phyloP scores from a whole-genome alignment of 148 eudicot species.

The Fallopia convolvulus region DNA sequence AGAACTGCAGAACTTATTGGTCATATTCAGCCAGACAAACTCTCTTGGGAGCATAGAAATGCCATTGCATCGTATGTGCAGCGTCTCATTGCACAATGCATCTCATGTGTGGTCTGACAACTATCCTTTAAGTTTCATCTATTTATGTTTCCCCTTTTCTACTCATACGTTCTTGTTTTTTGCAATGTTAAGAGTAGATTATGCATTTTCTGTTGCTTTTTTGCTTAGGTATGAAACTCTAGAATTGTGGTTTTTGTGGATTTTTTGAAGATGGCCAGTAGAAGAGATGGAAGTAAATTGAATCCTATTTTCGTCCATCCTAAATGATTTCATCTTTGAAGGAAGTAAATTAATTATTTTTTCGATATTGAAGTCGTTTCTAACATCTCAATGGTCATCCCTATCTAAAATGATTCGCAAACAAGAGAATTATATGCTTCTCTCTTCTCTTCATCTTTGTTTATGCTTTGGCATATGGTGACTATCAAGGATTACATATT shows the following conservation, averaged over 20 bases:
- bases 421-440: neutral
- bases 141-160: neutral
- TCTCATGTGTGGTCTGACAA: slow-evolving; percentile 10
- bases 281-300: neutral
- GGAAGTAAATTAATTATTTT: neutral
- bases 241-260: neutral
- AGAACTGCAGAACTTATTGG: slow-evolving; percentile 53
- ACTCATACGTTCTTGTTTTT: neutral
- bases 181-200: neutral
- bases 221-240: neutral
- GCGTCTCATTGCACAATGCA: slow-evolving; percentile 30
- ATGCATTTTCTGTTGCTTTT: neutral
- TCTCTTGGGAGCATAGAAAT: slow-evolving; percentile 40
- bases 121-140: slow-evolving; percentile 2
- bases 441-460: neutral
- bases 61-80: slow-evolving; percentile 56
- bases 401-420: neutral
- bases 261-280: neutral
- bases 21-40: slow-evolving; percentile 45
- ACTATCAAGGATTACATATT: slow-evolving; percentile 4
- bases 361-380: neutral
- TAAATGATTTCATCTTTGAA: neutral
- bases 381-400: neutral
- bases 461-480: neutral
- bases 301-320: neutral